Conservation (phyloP, 2,329 filamentous ascomycete genomes). For the Akanthomyces uredinophilus region DNA sequence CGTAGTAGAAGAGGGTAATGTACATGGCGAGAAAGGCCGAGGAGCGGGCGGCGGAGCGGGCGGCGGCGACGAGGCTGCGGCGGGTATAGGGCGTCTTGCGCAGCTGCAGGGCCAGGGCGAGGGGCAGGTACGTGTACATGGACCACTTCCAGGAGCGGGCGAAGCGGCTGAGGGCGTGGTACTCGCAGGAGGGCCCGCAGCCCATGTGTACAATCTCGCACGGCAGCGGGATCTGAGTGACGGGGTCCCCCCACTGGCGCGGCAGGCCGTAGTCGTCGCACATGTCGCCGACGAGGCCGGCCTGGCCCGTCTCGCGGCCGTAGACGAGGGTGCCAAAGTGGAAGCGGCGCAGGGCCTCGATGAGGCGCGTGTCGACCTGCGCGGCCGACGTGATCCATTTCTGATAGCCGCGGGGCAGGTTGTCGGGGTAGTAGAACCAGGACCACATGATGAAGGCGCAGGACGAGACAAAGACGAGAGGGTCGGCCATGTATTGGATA, state of each 20-base stretch:
- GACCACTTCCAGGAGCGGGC: conserved; percentile 66
- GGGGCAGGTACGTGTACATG: conserved; percentile 69
- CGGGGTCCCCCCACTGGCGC: conserved; percentile 66
- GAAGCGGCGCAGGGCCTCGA: conserved; percentile 66
- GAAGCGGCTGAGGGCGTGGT: conserved; percentile 66
- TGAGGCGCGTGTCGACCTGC: conserved; percentile 66
- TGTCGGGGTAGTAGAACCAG: conserved; percentile 72
- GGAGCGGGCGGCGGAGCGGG: conserved; percentile 61
- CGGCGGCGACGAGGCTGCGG: conserved; percentile 44
- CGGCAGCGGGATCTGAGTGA: conserved; percentile 64
- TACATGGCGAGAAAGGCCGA: conserved; percentile 75
- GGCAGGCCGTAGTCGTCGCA: conserved; percentile 67
- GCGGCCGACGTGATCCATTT: conserved; percentile 79
- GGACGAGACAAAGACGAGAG: conserved; percentile 65
- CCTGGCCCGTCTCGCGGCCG: conserved; percentile 66
- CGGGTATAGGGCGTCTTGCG: conserved; percentile 27
- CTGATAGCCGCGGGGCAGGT: conserved; percentile 68
- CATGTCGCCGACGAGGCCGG: conserved; percentile 63
- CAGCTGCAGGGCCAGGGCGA: conserved; percentile 63
- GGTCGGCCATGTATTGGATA: conserved; percentile 47
- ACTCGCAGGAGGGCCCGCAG: conserved; percentile 66
- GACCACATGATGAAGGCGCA: conserved; percentile 80
- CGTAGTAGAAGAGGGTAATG: conserved; percentile 77
- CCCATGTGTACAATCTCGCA: conserved; percentile 85
- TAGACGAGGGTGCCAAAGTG: conserved; percentile 62